These are phyloP conservation scores for Cucurbita moschata DNA, from an alignment of 306 rosid species.

Conservation along the genomic window DNA sequence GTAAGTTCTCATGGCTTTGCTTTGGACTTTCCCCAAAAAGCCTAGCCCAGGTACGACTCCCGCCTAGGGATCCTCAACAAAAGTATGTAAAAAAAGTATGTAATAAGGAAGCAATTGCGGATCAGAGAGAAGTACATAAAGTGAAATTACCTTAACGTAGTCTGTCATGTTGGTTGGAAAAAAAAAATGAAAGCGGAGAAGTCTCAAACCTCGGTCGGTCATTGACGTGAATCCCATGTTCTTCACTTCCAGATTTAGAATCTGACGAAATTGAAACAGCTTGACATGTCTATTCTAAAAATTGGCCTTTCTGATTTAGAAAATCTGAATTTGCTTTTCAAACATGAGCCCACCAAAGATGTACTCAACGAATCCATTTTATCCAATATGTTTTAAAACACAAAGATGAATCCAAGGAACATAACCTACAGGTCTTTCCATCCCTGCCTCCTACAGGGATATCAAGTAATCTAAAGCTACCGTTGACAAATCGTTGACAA, in stretches of 20 bases:
- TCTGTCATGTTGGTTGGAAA: neutral
- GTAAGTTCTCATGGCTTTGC: no score
- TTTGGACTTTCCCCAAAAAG: no score
- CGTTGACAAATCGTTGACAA: neutral
- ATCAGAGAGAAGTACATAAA: neutral
- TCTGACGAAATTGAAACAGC: neutral
- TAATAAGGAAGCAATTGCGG: neutral
- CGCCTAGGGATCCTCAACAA: no score
- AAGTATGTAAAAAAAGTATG: no score
- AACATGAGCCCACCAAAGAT: neutral
- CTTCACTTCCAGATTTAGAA: neutral
- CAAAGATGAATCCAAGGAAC: neutral
- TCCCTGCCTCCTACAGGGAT: neutral
- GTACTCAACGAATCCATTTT: neutral
- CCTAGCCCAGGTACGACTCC: no score
- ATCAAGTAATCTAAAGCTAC: neutral
- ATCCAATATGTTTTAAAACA: neutral
- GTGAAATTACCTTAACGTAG: neutral
- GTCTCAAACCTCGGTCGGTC: neutral
- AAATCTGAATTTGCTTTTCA: neutral
- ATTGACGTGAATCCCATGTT: neutral
- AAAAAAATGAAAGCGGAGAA: neutral
- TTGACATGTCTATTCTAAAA: neutral
- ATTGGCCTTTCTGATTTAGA: neutral
- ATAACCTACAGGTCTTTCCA: neutral